phyloP scores from a whole-genome alignment of 768 basidiomycete genomes.

The Mycena floridula region DNA sequence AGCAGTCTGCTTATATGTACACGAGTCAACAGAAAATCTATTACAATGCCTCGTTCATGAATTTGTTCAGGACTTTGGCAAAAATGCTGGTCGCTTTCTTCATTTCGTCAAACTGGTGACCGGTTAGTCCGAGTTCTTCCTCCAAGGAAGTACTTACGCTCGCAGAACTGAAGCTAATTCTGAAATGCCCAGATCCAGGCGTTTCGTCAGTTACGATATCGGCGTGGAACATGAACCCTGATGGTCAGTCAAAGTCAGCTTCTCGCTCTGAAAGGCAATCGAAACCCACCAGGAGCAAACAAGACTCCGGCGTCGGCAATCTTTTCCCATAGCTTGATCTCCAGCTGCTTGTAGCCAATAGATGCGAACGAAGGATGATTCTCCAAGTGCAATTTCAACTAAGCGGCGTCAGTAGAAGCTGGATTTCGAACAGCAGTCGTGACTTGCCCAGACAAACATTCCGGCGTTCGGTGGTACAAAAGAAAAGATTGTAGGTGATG shows the following conservation, averaged over 20 bases:
- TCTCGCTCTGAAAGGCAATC: neutral
- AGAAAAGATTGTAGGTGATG: slow-evolving; percentile 36
- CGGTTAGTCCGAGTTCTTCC: too few species aligned
- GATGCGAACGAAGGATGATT: slow-evolving; percentile 39
- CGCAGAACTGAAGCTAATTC: slow-evolving; percentile 55
- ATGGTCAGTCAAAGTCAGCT: slow-evolving; percentile 2
- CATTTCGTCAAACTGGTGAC: slow-evolving; percentile 30
- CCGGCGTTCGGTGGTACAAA: slow-evolving; percentile 77
- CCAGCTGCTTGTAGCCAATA: slow-evolving; percentile 35
- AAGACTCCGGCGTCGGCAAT: slow-evolving; percentile 60
- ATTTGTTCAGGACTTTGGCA: slow-evolving; percentile 34
- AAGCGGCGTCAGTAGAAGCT: too few species aligned
- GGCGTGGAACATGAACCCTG: slow-evolving; percentile 40
- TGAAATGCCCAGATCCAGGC: slow-evolving; percentile 40
- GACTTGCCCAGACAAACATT: slow-evolving; percentile 78
- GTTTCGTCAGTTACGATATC: slow-evolving; percentile 13
- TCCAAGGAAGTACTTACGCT: too few species aligned
- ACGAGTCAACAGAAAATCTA: neutral
- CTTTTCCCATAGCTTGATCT: slow-evolving; percentile 53
- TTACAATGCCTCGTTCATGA: slow-evolving; percentile 21
- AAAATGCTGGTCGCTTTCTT: slow-evolving; percentile 44
- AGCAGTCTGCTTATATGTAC: too few species aligned
- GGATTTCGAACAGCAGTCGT: slow-evolving; percentile 13
- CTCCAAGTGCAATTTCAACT: slow-evolving; percentile 62
- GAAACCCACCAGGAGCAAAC: slow-evolving; percentile 50